phyloP scores from a whole-genome alignment of 179 eudicot genomes.

The Silene vulgaris region DNA sequence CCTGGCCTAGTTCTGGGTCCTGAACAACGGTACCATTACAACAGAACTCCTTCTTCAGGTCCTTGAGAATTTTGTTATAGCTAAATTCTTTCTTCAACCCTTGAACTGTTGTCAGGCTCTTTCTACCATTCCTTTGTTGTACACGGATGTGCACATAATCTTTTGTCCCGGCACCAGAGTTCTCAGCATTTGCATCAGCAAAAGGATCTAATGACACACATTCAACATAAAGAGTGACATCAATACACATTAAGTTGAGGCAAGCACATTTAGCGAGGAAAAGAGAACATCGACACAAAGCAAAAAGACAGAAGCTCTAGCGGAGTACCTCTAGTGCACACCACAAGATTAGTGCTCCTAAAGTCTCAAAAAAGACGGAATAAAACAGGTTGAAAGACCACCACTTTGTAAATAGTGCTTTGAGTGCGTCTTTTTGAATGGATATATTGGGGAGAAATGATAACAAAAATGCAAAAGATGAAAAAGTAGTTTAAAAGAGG shows the following conservation, averaged over 20 bases:
- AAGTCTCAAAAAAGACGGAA: neutral
- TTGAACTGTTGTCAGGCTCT: slow-evolving; percentile 69
- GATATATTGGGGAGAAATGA: neutral
- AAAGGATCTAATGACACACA: slow-evolving; percentile 42
- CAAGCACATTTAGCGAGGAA: neutral
- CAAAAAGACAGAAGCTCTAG: neutral
- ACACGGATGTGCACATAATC: slow-evolving; percentile 69
- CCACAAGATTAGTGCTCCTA: neutral
- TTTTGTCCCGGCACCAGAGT: slow-evolving; percentile 64
- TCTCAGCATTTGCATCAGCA: slow-evolving; percentile 67
- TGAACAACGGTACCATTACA: slow-evolving; percentile 51
- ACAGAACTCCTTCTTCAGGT: slow-evolving; percentile 47
- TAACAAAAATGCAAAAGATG: neutral
- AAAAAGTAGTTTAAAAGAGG: neutral
- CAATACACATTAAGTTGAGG: neutral
- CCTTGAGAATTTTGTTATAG: slow-evolving; percentile 56
- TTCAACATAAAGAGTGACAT: neutral
- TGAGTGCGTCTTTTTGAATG: neutral
- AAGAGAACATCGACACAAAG: neutral
- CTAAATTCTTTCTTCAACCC: slow-evolving; percentile 64
- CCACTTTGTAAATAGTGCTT: neutral
- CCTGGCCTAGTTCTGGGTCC: slow-evolving; percentile 55
- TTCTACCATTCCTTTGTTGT: slow-evolving; percentile 66
- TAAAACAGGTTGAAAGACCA: neutral
- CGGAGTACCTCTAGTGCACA: neutral